Base-by-base conservation (phyloP, 257 asterid species). In the Nicotiana knightiana region DNA sequence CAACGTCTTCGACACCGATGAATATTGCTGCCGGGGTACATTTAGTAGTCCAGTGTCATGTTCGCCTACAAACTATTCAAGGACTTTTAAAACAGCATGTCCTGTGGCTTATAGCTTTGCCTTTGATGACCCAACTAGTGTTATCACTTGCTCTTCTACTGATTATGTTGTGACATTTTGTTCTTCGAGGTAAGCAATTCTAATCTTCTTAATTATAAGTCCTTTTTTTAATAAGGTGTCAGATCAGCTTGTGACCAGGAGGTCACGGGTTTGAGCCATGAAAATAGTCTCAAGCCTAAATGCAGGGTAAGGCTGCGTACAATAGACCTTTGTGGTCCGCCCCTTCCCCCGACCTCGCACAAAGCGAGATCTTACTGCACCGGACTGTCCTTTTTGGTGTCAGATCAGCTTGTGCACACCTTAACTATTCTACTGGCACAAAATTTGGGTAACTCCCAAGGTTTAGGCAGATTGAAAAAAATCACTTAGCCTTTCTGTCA, bases 61-160 rank as follows among this genome's bases (percentile, higher is more conserved):
- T 83, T 80, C 85, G 88, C 91, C 96, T 12, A 89, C 93, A 3
- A 87, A 92, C 26, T 92, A 90, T 80, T 92, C 96, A 4, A 89
- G 84, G 55, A 78, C 33, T 12, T 92, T 92, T 82, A 90, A 92
- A 67, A 30, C 87, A 13, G 93, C 93, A 26, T 92, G 96, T 79
- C 96, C 93, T 35, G 89, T 88, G 9, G 91, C 93, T 61, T 91
- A 88, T 58, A 91, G 93, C 86, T 92, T 85, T 67, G 92, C 94
- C 61, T 87, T 87, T 67, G 94, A 91, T 84, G 91, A 90, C 48
- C 89, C 84, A 10, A 86, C 96, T 8, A 87, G 92, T 62, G 82
- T 89, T 57, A 32, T 87, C 9, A 92, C 92, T 63, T 92, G 97
- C 86, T 86, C 92, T 17, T 77, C 91, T 17, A 83, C 92, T 1